These are phyloP conservation scores for Perkinsela sp. DNA, from an alignment of 208 protist genomes.

Conservation along the genomic window DNA sequence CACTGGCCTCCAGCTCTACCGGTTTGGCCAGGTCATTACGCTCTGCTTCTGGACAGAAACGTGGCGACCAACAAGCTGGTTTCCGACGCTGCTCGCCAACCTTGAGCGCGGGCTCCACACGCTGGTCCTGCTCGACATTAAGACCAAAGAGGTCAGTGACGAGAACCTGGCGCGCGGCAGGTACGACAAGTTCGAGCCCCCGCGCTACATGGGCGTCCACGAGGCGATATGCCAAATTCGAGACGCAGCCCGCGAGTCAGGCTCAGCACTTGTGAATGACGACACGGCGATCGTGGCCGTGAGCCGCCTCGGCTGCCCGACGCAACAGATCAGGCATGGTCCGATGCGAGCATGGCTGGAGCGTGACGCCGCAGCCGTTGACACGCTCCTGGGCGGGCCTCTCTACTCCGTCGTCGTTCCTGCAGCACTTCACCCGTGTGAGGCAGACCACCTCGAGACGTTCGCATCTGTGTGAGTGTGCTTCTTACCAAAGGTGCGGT, in stretches of 20 bases:
- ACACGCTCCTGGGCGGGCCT: slow-evolving; percentile 81
- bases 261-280: slow-evolving; percentile 23
- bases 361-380: slow-evolving; percentile 20
- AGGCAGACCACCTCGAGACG: slow-evolving; percentile 55
- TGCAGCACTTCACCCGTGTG: slow-evolving; percentile 71
- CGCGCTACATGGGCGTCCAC: slow-evolving; percentile 92
- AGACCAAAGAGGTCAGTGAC: slow-evolving; percentile 88
- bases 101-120: slow-evolving; percentile 74
- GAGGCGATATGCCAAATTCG: slow-evolving; percentile 80
- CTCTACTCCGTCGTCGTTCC: slow-evolving; percentile 89
- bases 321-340: slow-evolving; percentile 71
- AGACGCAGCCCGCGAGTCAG: slow-evolving; percentile 50
- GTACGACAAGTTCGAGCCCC: slow-evolving; percentile 78
- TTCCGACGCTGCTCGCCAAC: slow-evolving; percentile 78
- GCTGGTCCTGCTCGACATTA: slow-evolving; percentile 94
- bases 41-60: slow-evolving; percentile 87
- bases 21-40: slow-evolving; percentile 86
- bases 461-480: slow-evolving; percentile 7
- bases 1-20: slow-evolving; percentile 95
- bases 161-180: slow-evolving; percentile 77
- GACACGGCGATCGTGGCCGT: slow-evolving; percentile 74
- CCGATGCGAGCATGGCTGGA: slow-evolving; percentile 18
- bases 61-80: slow-evolving; percentile 87
- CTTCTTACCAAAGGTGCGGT: too few species aligned
- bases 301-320: slow-evolving; percentile 70